Base-by-base conservation (phyloP, 257 asterid genomes). In the Datura wrightii region DNA sequence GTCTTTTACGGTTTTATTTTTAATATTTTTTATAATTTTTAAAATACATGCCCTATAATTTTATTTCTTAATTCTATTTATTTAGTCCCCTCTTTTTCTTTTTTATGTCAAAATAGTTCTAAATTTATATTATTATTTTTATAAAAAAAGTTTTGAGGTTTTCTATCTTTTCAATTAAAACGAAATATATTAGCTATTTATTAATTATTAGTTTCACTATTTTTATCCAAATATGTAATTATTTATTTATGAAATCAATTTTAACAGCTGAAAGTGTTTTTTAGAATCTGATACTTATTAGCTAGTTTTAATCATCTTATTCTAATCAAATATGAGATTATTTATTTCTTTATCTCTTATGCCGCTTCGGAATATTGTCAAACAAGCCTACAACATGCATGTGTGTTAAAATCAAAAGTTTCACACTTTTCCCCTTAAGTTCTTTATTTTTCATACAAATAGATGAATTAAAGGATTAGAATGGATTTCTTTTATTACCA, bases 381-480 rank as follows among this genome's bases (percentile, higher is more conserved):
- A 50, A 50, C 60, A 74, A 74, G 56, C 39, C 81, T 31, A 50
- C 62, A 31, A 42, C n/a, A n/a, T n/a, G n/a, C 76, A 15, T 39
- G 52, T 72, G 89, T 69, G 83, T 79, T 70, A 70, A 79, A 56
- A 83, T 69, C 83, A 79, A 83, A 83, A 69, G 85, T 10, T 24
- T 24, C 82, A 44, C 69, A 37, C 31, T 58, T 56, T 10, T 39
- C 56, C 1, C 10, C 39, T 15, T 42, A 5, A 63, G 42, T 39
- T 55, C 39, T 9, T 24, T 60, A 9, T 53, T 53, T 41, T 8
- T 18, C 53, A 46, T 39, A 36, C 10, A 65, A 1, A 2, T 56
- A 11, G 1, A 54, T 65, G 14, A 36, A 16, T 59, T 84, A 62
- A 41, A 72, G 80, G 41, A 44, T 3, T 24, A 74, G 2, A 46